Conservation (phyloP, 2,329 filamentous ascomycete species). For the Pseudocercospora musae region DNA sequence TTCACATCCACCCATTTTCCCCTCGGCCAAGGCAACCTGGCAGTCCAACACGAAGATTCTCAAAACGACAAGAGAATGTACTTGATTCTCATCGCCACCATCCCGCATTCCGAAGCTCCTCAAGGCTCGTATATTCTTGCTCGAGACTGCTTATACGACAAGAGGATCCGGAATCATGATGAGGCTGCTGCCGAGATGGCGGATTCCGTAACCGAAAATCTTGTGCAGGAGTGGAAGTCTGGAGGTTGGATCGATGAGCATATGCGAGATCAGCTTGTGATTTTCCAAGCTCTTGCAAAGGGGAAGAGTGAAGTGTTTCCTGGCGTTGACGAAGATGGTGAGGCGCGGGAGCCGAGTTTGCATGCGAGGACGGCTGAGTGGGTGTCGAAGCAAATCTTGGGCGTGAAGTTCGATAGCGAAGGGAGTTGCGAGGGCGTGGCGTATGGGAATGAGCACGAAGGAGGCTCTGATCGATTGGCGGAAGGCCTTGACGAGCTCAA, state of each 20-base stretch:
- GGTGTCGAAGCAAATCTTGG: slow-evolving; percentile 41
- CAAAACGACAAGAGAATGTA: slow-evolving; percentile 42
- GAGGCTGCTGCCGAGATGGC: slow-evolving; percentile 36
- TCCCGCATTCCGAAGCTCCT: slow-evolving; percentile 31
- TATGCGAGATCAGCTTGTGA: slow-evolving; percentile 57
- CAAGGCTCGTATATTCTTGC: slow-evolving; percentile 47
- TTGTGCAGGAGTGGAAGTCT: slow-evolving; percentile 47
- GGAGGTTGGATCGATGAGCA: slow-evolving; percentile 53
- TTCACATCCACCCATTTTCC: slow-evolving; percentile 11
- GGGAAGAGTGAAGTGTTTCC: slow-evolving; percentile 38
- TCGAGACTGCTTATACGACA: slow-evolving; percentile 50
- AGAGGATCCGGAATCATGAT: slow-evolving; percentile 28
- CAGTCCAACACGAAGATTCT: slow-evolving; percentile 24
- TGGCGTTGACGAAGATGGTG: slow-evolving; percentile 18
- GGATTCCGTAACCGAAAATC: slow-evolving; percentile 42
- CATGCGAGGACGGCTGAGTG: slow-evolving; percentile 48
- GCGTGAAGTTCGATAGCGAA: slow-evolving; percentile 38
- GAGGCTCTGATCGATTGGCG: neutral
- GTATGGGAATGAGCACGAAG: slow-evolving; percentile 16
- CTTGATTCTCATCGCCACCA: slow-evolving; percentile 53
- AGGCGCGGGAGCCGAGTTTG: slow-evolving; percentile 37
- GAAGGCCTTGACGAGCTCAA: neutral
- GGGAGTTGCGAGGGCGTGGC: slow-evolving; percentile 39
- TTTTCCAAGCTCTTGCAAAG: slow-evolving; percentile 56
- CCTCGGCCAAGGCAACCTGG: slow-evolving; percentile 6